Base-by-base conservation (phyloP, 345 rosid genomes). In the Chamaenerion angustifolium region DNA sequence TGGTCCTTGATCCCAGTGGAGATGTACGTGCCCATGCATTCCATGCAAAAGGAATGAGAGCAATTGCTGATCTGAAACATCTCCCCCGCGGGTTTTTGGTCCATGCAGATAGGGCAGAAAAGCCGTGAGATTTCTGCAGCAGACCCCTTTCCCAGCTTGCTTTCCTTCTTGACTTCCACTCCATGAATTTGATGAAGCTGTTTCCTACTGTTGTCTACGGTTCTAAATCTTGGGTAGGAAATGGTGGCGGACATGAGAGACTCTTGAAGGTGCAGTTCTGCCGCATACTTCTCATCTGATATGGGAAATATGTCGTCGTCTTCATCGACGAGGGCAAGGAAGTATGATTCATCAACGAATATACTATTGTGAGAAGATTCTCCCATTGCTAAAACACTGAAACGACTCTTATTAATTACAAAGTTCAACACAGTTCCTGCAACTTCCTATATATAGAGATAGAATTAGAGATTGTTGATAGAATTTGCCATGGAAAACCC, bases 241-340 rank as follows among this genome's bases (percentile, higher is more conserved):
- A 21, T 21, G 27, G 54, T 25, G 2, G 71, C 62, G 45, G 59
- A 52, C 61, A 70, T 40, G n/a, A 74, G 50, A 54, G 69, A 75
- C 62, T 80, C 87, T 50, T 80, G 81, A 46, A 77, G 59, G 17
- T 62, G 56, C 54, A 80, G 42, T 63, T 49, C 74, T 1, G 35
- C 16, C 1, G 83, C 71, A 47, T 69, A 80, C 40, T 52, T 65
- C 16, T 52, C 83, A 42, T 77, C 81, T 1, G 86, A 76, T 43
- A 77, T 62, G 10, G 61, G 78, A 19, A 64, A 60, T 6, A 46
- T 16, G 16, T 63, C 73, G 0, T 66, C 75, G 12, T 64, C 54
- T 12, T 65, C n/a, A n/a, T n/a, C 66, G 42, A 51, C 51, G 10
- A 73, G 42, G 14, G 64, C 69, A 2, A 69, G 62, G 56, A 70